These are phyloP conservation scores for Zygosaccharomyces pseudobailii DNA, from an alignment of 1,139 yeast species.

Conservation along the genomic window DNA sequence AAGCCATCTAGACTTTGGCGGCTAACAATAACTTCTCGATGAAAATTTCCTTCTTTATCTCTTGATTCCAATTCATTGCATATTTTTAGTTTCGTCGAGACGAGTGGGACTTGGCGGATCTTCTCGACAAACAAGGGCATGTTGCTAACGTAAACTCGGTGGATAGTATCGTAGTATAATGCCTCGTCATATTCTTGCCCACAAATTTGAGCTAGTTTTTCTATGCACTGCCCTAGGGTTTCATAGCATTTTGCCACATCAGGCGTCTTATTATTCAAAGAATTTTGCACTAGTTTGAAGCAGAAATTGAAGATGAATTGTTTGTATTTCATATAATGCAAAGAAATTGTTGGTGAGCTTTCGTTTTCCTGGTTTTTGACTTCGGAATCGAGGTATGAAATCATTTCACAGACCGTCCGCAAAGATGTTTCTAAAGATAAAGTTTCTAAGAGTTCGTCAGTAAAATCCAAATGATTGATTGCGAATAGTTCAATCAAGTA, in stretches of 20 bases:
- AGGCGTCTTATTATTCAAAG: conserved; percentile 1
- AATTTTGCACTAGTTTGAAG: conserved; percentile 15
- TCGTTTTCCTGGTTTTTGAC: conserved; percentile 12
- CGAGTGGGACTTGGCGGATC: conserved; percentile 17
- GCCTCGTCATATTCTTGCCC: conserved; percentile 29
- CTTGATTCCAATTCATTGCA: conserved; percentile 25
- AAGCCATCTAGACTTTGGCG: conserved; percentile 9
- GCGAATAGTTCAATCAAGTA: conserved; percentile 32
- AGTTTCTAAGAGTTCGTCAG: conserved; percentile 4
- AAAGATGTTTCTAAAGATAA: neutral
- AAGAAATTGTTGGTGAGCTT: conserved; percentile 13
- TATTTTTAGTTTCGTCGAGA: conserved; percentile 28
- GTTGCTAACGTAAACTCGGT: conserved; percentile 15
- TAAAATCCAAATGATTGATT: conserved; percentile 26
- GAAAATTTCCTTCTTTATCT: conserved; percentile 13
- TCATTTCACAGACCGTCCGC: conserved; percentile 2
- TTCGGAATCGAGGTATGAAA: conserved; percentile 8
- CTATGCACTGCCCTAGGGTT: neutral
- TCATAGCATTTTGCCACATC: neutral
- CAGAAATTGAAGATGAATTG: conserved; percentile 25
- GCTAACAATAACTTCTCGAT: conserved; percentile 8
- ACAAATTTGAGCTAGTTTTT: conserved; percentile 19
- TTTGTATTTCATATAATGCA: conserved; percentile 31
- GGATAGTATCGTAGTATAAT: conserved; percentile 22
- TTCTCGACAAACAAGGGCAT: conserved; percentile 14